A percentile compares a stretch with the other conserved stretches of the same genome.
Evolutionary conservation across 192 early-diverging fungal species (phyloP).

Genomic region (Backusella westeae): DNA sequence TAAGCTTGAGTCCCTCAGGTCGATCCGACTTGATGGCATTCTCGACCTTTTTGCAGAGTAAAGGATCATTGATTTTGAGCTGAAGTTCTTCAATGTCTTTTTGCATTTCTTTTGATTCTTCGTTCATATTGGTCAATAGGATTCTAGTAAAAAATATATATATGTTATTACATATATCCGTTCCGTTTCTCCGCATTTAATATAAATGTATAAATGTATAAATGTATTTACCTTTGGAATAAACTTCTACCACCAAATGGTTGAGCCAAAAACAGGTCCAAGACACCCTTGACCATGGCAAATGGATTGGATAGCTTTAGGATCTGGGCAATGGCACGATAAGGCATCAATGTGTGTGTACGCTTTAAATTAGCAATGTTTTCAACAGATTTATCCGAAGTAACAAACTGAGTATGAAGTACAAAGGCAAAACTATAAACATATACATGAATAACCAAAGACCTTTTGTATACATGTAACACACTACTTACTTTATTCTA

Average conservation of each 20-base stretch:
- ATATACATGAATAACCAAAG: neutral
- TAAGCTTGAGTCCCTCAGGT: neutral
- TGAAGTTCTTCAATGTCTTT: constrained; percentile 40
- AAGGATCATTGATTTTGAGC: constrained; percentile 16
- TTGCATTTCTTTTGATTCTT: constrained; percentile 48
- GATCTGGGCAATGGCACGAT: constrained; percentile 44
- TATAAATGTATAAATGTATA: too few species aligned
- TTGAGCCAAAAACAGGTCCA: constrained; percentile 58
- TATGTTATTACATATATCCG: too few species aligned
- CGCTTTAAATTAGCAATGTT: constrained; percentile 54
- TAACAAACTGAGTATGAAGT: constrained; percentile 50
- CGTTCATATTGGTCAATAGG: constrained; percentile 48
- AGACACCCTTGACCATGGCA: constrained; percentile 50
- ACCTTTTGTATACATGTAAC: neutral
- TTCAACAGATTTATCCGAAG: constrained; percentile 49
- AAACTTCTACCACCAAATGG: constrained; percentile 56
- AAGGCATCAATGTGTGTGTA: constrained; percentile 51
- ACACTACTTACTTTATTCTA: constrained; percentile 43
- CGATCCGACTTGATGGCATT: constrained; percentile 43
- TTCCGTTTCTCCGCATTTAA: too few species aligned
- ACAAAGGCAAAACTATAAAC: constrained; percentile 47
- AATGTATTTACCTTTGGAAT: constrained; percentile 41
- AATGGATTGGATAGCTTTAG: constrained; percentile 57
- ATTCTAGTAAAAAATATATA: constrained; percentile 30
- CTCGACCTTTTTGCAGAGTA: constrained; percentile 48